Evolutionary conservation across 2,329 filamentous ascomycete species (phyloP).

Genomic region (Clarireedia monteithiana): DNA sequence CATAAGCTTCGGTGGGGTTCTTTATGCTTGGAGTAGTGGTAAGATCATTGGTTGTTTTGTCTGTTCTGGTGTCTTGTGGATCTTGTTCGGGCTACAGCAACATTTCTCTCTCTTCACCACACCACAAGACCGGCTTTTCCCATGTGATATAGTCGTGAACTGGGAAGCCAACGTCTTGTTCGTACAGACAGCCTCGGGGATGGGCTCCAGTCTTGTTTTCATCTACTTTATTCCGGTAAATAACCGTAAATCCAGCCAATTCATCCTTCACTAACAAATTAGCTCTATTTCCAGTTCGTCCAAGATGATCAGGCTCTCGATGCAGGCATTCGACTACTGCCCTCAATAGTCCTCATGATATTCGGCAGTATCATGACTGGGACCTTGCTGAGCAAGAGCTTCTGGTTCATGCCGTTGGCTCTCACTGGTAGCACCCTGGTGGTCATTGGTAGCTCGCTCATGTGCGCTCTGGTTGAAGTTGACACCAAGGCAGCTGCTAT

Average conservation of each 20-base stretch:
- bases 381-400: constrained; percentile 27
- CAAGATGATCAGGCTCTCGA: constrained; percentile 39
- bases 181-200: constrained; percentile 27
- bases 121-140: constrained; percentile 20
- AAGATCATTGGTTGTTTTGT: constrained; percentile 31
- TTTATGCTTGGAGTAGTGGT: constrained; percentile 24
- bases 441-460: not conserved
- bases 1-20: constrained; percentile 28
- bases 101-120: constrained; percentile 24
- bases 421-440: not conserved
- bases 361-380: constrained; percentile 26
- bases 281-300: constrained; percentile 35
- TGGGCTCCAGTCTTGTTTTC: constrained; percentile 33
- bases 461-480: constrained; percentile 11
- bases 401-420: constrained; percentile 6
- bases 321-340: constrained; percentile 27
- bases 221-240: constrained; percentile 32
- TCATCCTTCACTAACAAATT: not conserved
- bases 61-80: constrained; percentile 34
- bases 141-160: constrained; percentile 29
- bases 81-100: constrained; percentile 18
- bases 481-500: constrained; percentile 7
- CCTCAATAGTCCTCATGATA: constrained; percentile 11
- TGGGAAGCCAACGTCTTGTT: constrained; percentile 30
- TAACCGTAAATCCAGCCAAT: not conserved